A percentile compares a stretch with the other conserved stretches of the same genome.
Evolutionary conservation across 2,329 filamentous ascomycete species (phyloP).

Genomic region (Monascus ruber): DNA sequence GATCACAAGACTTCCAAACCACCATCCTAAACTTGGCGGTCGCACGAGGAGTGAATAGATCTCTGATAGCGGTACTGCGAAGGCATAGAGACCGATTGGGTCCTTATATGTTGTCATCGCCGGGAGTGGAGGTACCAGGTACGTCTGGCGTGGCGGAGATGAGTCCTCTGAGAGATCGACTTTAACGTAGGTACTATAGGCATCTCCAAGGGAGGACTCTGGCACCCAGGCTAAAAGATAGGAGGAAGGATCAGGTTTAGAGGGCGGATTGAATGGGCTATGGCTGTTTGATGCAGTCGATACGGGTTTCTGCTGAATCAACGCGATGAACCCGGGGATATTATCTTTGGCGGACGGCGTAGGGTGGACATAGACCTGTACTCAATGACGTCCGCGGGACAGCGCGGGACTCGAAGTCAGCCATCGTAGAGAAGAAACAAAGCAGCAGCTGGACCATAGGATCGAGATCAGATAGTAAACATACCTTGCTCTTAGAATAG

Average conservation of each 20-base stretch:
- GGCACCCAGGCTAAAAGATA: constrained; percentile 89
- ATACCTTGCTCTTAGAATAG: constrained; percentile 90
- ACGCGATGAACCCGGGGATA: constrained; percentile 82
- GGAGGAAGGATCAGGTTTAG: constrained; percentile 48
- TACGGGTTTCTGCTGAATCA: constrained; percentile 72
- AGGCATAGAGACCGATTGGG: constrained; percentile 70
- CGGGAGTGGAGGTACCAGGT: constrained; percentile 83
- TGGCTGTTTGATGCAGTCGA: constrained; percentile 18
- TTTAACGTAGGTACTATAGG: constrained; percentile 83
- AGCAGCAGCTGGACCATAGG: neutral
- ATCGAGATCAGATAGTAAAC: constrained; percentile 7
- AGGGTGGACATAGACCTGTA: constrained; percentile 86
- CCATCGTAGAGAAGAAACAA: neutral
- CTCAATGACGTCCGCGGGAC: too few relatives aligned
- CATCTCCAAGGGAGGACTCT: constrained; percentile 75
- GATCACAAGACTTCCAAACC: constrained; percentile 92
- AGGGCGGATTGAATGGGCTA: constrained; percentile 32
- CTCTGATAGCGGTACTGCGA: constrained; percentile 78
- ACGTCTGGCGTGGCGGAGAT: constrained; percentile 71
- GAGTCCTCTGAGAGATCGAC: constrained; percentile 78
- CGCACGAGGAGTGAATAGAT: constrained; percentile 85
- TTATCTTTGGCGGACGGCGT: constrained; percentile 91
- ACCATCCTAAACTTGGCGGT: constrained; percentile 92
- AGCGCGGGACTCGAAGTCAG: neutral
- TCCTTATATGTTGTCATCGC: constrained; percentile 66